Evolutionary conservation across 2,329 filamentous ascomycete species (phyloP), one percentile per base, ranked within the genome.

Genomic region (Cadophora sp.): DNA sequence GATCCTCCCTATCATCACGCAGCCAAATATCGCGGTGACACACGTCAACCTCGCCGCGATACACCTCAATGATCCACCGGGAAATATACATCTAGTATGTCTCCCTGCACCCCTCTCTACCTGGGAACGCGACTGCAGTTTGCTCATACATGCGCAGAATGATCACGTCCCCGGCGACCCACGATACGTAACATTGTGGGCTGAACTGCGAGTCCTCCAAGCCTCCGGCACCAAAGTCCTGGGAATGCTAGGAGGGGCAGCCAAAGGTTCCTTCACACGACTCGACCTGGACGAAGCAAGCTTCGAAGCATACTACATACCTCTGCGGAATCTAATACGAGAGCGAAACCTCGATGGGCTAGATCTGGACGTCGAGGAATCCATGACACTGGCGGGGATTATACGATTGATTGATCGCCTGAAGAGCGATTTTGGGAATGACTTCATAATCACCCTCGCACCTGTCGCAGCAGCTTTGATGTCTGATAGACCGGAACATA

Each of bases 1-100:
- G 6, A 81, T 91, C 69, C 81, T 90, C 0, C 89, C 89, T 2
- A 69, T 77, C 27, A 73, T 76, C 36, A 77, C 76, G 8, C 66
- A 76, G 41, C 82, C 87, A 68, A 81, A 84, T 69, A 89, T 87
- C 5, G 85, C 86, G 9, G 80, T 88, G 59, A 97, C 94, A 0
- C 94, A 97, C 80, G 84, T 97, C 67, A 94, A 97, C 73, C 81
- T 97, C 59, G 93, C 92, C 6, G 94, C 94, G 14, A 88, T 97
- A 67, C 94, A 97, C 79, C 81, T 97, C 73, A 94, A 96, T 78
- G 83, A 85, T 6, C 79, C 81, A 22, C 88, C 91, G 0, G 83
- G 83, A 9, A 83, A 77, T 59, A 77, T 77, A 64, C 72, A 69
- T 39, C 68, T 77, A 14, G 75, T 77, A 27, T 5, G 68, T 65